These are phyloP conservation scores for sweet orange (Citrus sinensis) DNA, from an alignment of 345 rosid genomes.

Conservation along the genomic window DNA sequence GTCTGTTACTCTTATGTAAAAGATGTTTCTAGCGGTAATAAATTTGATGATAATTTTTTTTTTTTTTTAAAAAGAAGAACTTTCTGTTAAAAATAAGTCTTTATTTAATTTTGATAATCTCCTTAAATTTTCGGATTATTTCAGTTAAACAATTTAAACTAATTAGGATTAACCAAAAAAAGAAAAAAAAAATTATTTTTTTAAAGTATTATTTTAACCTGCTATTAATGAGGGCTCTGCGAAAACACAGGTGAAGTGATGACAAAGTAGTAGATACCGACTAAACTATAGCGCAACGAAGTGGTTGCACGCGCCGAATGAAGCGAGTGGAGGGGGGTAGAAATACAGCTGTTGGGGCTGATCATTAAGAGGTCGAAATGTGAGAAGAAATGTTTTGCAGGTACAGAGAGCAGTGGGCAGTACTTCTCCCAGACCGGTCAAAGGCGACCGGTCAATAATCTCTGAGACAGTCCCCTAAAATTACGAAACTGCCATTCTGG, in stretches of 20 bases:
- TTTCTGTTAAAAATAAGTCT: no score
- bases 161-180: no score
- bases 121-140: no score
- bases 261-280: background rate
- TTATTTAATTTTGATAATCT: no score
- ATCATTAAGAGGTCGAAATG: slow-evolving; percentile 30
- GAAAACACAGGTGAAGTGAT: no score
- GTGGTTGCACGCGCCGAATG: background rate
- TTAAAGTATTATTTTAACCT: no score
- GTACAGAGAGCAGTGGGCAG: slow-evolving; percentile 10
- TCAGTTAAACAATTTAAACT: no score
- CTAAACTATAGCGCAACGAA: no score
- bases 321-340: background rate
- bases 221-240: no score
- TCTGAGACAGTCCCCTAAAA: slow-evolving; percentile 6
- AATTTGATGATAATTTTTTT: background rate
- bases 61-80: no score
- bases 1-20: background rate
- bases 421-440: slow-evolving; percentile 38
- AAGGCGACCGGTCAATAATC: slow-evolving; percentile 54
- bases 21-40: background rate
- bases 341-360: background rate
- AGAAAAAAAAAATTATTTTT: no score
- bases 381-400: slow-evolving; percentile 13
- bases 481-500: slow-evolving; percentile 33